Evolutionary conservation across 495 filamentous ascomycete genomes (phyloP), one percentile per base, ranked within the genome.

Genomic region (Penicillium flavigenum): DNA sequence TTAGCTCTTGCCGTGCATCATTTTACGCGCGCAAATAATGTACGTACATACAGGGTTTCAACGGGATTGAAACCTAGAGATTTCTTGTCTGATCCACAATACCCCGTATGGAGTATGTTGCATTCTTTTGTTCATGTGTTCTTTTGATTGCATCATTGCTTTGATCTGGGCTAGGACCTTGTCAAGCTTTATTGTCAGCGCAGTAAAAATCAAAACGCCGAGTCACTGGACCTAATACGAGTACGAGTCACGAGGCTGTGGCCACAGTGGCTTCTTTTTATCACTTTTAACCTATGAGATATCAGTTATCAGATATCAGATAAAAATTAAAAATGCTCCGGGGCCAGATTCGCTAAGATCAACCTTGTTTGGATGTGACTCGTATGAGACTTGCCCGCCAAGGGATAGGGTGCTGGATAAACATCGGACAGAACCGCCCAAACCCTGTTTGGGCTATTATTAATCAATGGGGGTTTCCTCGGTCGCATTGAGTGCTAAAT

Each of bases 201-300:
- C 52, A 64, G 61, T 55, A 48, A 45, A 41, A 64, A 57, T 58
- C 52, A 20, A 57, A 64, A 64, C 61, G 42, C 58, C 45, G 61
- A 53, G 61, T 64, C 64, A 64, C 54, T 59, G 38, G 57, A 54
- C 42, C 50, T 36, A 54, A 68, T 68, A 63, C 65, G 65, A 63
- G 53, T 60, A 65, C 59, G 61, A 64, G 54, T 66, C 61, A 69
- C 59, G 66, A 64, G 61, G 14, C 29, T 43, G 32, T 22, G 62
- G 56, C 59, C 59, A 67, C 59, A 44, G 59, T 67, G 65, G 65
- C 65, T 62, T 57, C 19, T 61, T 47, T 34, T 31, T 16, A 56
- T 45, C 19, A 10, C 29, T 42, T 36, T 42, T 32, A 20, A 26
- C 38, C 48, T 50, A 34, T 54, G 47, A 51, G 27, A 54, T 32